Evolutionary conservation across 345 rosid species (phyloP).

Genomic region (Aquilaria malaccensis): DNA sequence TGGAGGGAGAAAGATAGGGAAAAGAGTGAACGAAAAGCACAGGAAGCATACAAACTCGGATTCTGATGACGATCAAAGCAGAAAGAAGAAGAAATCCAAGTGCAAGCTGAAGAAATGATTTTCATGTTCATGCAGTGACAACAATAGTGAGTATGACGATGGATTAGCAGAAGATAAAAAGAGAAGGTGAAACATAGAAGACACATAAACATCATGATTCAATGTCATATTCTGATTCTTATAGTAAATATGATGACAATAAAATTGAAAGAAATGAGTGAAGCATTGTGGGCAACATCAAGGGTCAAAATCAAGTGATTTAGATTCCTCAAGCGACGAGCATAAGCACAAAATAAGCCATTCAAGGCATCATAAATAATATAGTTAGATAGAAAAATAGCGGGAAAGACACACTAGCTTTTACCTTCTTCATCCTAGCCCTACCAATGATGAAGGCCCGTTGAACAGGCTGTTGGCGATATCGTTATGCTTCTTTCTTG

Average conservation of each 20-base stretch:
- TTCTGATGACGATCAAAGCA: slow-evolving; percentile 45
- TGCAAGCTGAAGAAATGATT: too few species aligned
- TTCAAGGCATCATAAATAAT: too few species aligned
- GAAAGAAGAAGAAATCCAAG: slow-evolving; percentile 5
- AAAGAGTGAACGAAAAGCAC: slow-evolving; percentile 45
- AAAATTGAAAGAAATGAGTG: slow-evolving; percentile 19
- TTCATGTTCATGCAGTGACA: too few species aligned
- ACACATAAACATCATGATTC: slow-evolving; percentile 30
- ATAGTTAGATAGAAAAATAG: too few species aligned
- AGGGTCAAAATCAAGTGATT: slow-evolving; percentile 20
- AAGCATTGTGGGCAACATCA: slow-evolving; percentile 30
- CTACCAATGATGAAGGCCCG: too few species aligned
- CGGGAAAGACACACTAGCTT: slow-evolving; percentile 5
- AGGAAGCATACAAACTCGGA: slow-evolving; percentile 39
- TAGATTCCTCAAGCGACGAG: slow-evolving; percentile 26
- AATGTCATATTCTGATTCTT: slow-evolving; percentile 28
- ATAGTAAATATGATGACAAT: slow-evolving; percentile 28
- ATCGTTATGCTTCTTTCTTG: too few species aligned
- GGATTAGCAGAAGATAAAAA: too few species aligned
- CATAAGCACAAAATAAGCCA: too few species aligned
- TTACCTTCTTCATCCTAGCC: too few species aligned
- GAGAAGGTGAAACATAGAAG: slow-evolving; percentile 40
- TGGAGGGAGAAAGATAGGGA: slow-evolving; percentile 44
- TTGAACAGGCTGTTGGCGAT: too few species aligned
- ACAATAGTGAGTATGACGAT: too few species aligned